phyloP scores from a whole-genome alignment of 1,284 basidiomycete species.

The Quambalaria eucalypti region DNA sequence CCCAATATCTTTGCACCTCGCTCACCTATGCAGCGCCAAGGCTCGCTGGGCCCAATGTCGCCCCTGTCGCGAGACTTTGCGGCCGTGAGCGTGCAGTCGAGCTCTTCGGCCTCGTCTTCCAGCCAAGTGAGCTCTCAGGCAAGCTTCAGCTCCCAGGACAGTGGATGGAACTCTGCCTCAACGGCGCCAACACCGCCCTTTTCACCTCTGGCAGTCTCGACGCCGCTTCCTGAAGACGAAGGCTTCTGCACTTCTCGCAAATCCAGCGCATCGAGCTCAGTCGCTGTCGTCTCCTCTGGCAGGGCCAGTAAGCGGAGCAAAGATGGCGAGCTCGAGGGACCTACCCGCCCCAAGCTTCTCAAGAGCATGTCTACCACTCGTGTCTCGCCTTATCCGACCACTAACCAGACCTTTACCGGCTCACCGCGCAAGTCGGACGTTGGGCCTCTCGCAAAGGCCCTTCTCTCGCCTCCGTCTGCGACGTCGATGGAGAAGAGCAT shows the following conservation, averaged over 20 bases:
- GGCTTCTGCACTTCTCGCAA: too few species aligned
- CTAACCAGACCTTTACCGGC: not conserved
- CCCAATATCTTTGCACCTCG: conserved; percentile 8
- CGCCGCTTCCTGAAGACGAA: too few species aligned
- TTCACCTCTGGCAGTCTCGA: not conserved
- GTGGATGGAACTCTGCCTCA: conserved; percentile 8
- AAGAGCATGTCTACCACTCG: conserved; percentile 2
- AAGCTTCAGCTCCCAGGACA: conserved; percentile 13
- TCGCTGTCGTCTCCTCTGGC: too few species aligned
- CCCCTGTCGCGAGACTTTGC: conserved; percentile 27
- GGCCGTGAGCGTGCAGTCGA: conserved; percentile 21
- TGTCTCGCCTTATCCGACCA: not conserved
- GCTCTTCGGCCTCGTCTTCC: conserved; percentile 12
- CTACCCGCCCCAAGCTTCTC: not conserved
- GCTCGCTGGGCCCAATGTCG: conserved; percentile 26
- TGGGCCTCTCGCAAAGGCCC: conserved; percentile 62
- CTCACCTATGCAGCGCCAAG: conserved; percentile 17
- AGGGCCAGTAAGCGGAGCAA: too few species aligned
- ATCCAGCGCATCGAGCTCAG: too few species aligned
- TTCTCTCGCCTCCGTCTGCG: conserved; percentile 52
- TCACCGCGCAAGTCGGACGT: conserved; percentile 54
- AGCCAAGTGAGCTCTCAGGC: conserved; percentile 22
- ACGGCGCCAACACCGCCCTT: conserved; percentile 10
- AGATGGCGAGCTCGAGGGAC: not conserved
- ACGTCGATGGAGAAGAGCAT: conserved; percentile 44